These are phyloP conservation scores for Plenodomus lindquistii DNA, from an alignment of 2,329 filamentous ascomycete species.

Conservation along the genomic window DNA sequence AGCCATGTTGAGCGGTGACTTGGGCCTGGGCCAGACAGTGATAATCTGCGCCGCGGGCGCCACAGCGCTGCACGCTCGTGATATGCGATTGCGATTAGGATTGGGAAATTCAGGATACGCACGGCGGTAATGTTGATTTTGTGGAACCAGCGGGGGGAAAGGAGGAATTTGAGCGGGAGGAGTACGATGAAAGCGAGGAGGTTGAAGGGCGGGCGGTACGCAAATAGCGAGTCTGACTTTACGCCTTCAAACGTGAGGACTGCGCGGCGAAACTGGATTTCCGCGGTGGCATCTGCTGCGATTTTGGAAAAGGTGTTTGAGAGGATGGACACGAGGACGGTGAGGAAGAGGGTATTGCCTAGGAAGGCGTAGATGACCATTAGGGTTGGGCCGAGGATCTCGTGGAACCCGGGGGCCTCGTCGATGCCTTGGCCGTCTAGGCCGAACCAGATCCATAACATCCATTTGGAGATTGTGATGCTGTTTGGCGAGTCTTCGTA, in stretches of 20 bases:
- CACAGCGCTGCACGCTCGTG: constrained; percentile 73
- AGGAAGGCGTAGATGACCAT: constrained; percentile 87
- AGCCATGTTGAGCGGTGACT: constrained; percentile 47
- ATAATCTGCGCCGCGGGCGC: constrained; percentile 50
- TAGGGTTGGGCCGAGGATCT: constrained; percentile 74
- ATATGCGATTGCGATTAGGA: constrained; percentile 71
- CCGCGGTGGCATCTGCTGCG: constrained; percentile 74
- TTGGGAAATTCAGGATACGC: constrained; percentile 72
- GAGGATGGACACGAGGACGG: constrained; percentile 84
- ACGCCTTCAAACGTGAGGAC: constrained; percentile 85
- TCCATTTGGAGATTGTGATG: constrained; percentile 82
- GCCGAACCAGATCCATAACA: constrained; percentile 92
- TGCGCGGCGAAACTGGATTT: constrained; percentile 80
- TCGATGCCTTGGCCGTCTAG: constrained; percentile 69
- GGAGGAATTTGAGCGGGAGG: constrained; percentile 75
- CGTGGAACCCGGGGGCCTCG: constrained; percentile 70
- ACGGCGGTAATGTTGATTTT: constrained; percentile 83
- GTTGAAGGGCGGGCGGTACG: constrained; percentile 83
- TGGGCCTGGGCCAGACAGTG: constrained; percentile 35
- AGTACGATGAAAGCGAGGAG: constrained; percentile 74
- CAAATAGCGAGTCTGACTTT: constrained; percentile 81
- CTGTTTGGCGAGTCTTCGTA: constrained; percentile 54
- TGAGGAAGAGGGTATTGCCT: constrained; percentile 86
- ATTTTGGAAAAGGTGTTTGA: constrained; percentile 83
- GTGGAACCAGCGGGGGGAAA: constrained; percentile 84